Conservation (phyloP, 1,284 basidiomycete genomes). For the Tilletiaria anomala region DNA sequence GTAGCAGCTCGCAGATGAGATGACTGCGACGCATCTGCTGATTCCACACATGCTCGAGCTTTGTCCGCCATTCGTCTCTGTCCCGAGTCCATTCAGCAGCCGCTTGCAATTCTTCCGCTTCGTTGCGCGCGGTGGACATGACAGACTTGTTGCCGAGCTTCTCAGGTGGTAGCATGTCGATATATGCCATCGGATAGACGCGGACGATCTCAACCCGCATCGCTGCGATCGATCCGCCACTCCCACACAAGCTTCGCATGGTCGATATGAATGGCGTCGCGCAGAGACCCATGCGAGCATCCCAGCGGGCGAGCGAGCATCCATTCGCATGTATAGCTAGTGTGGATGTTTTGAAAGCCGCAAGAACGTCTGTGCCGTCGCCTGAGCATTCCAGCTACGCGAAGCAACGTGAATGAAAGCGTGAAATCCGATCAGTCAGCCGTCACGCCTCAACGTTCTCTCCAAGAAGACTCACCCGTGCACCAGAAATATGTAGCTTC, state of each 20-base stretch:
- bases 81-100: conserved; percentile 52
- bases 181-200: conserved; percentile 42
- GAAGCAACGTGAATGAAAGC: not conserved
- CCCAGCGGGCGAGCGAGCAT: conserved; percentile 70
- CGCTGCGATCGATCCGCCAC: conserved; percentile 63
- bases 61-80: no score
- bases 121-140: conserved; percentile 4
- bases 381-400: conserved; percentile 11
- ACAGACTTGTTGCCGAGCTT: conserved; percentile 48
- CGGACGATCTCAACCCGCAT: conserved; percentile 64
- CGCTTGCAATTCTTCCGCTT: conserved; percentile 45
- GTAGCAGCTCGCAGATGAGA: not conserved
- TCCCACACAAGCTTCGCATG: conserved; percentile 60
- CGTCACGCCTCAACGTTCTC: no score
- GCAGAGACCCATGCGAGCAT: conserved; percentile 67
- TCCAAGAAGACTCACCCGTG: not conserved
- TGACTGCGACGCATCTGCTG: not conserved
- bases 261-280: conserved; percentile 54
- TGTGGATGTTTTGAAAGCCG: conserved; percentile 55
- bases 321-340: conserved; percentile 69
- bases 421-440: no score
- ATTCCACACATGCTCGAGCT: no score
- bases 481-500: not conserved
- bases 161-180: conserved; percentile 28
- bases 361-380: conserved; percentile 67